These are phyloP conservation scores for Candida maesae DNA, from an alignment of 805 yeast genomes.

Conservation along the genomic window DNA sequence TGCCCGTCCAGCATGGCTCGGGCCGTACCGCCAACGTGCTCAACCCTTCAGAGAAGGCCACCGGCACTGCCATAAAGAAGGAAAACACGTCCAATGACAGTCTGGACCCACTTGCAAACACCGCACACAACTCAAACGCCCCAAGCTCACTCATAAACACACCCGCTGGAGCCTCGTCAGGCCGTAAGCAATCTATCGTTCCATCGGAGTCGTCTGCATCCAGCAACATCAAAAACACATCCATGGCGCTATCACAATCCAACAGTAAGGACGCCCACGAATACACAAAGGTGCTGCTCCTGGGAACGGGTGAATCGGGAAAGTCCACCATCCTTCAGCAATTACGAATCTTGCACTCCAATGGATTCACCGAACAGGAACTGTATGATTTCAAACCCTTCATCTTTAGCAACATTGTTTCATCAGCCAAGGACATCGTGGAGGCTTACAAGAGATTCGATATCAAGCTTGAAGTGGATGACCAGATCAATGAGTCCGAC, in stretches of 20 bases:
- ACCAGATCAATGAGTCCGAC: slow-evolving; percentile 30
- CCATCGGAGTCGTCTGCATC: slow-evolving; percentile 22
- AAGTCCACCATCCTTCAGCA: slow-evolving; percentile 45
- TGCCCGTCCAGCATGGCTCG: neutral
- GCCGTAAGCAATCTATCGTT: slow-evolving; percentile 22
- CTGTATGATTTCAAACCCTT: slow-evolving; percentile 70
- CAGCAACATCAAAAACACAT: slow-evolving; percentile 8
- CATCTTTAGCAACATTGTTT: slow-evolving; percentile 72
- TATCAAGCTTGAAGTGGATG: slow-evolving; percentile 29
- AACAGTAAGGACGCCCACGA: slow-evolving; percentile 36
- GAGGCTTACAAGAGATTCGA: slow-evolving; percentile 57
- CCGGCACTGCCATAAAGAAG: slow-evolving; percentile 1
- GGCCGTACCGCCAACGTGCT: slow-evolving; percentile 1
- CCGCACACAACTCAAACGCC: neutral
- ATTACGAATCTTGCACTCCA: slow-evolving; percentile 37
- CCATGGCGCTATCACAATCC: neutral
- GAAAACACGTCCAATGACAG: slow-evolving; percentile 2
- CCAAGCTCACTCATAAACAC: too few relatives aligned
- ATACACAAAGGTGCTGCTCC: slow-evolving; percentile 62
- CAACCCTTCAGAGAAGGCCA: neutral
- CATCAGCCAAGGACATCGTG: slow-evolving; percentile 68
- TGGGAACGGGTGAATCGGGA: slow-evolving; percentile 74
- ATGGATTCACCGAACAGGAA: slow-evolving; percentile 51
- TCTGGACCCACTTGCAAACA: neutral
- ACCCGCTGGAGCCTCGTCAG: neutral